These are phyloP conservation scores for Amesomyces nigricolor DNA, from an alignment of 2,329 filamentous ascomycete species.

Conservation along the genomic window DNA sequence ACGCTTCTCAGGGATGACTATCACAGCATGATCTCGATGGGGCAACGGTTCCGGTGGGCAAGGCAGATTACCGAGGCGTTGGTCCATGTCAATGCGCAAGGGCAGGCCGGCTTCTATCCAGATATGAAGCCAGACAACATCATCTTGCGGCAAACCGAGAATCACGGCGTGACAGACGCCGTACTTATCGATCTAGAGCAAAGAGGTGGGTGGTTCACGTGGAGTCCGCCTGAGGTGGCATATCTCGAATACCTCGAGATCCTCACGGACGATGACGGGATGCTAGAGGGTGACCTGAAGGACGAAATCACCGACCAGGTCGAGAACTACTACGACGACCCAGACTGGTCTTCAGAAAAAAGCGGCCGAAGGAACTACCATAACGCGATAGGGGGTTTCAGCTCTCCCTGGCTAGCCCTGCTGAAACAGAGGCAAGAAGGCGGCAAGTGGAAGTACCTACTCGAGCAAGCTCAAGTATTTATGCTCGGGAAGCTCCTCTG, in stretches of 20 bases:
- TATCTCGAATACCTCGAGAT: constrained; percentile 27
- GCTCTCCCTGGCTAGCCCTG: constrained; percentile 22
- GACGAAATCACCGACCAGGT: constrained; percentile 8
- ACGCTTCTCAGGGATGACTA: constrained; percentile 9
- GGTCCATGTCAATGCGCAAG: constrained; percentile 19
- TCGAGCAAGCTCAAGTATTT: constrained; percentile 25
- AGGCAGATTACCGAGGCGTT: constrained; percentile 22
- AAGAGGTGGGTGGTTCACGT: constrained; percentile 27
- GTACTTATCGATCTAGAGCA: constrained; percentile 28
- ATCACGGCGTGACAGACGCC: constrained; percentile 8
- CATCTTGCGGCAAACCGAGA: constrained; percentile 12
- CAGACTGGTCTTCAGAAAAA: constrained; percentile 17
- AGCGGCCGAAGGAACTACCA: constrained; percentile 4
- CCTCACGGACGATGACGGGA: not conserved
- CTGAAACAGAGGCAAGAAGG: not conserved
- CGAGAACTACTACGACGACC: constrained; percentile 10
- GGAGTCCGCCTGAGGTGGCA: constrained; percentile 26
- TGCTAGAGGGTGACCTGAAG: not conserved
- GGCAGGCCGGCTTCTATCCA: constrained; percentile 21
- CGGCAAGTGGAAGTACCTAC: not conserved
- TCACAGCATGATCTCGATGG: not conserved
- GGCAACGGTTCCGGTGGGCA: constrained; percentile 20
- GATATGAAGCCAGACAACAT: constrained; percentile 28
- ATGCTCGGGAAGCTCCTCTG: constrained; percentile 28
- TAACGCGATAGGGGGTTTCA: constrained; percentile 22